Evolutionary conservation across 2,329 filamentous ascomycete species (phyloP).

Genomic region (Xylaria polymorpha): DNA sequence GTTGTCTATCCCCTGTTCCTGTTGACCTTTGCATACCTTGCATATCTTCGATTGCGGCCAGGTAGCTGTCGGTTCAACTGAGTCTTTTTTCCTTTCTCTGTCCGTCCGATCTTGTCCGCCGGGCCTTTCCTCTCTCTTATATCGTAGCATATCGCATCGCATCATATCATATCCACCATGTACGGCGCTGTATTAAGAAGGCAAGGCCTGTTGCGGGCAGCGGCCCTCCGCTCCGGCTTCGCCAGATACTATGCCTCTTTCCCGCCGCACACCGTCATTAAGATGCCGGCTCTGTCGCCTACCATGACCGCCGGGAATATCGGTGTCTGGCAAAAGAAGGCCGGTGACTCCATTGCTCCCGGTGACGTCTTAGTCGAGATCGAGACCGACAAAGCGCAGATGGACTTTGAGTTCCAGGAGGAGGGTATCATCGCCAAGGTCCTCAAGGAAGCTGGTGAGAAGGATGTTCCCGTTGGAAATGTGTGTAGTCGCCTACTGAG

Average conservation of each 20-base stretch:
- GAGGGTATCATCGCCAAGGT: constrained; percentile 96
- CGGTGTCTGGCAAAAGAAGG: constrained; percentile 97
- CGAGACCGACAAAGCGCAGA: constrained; percentile 99
- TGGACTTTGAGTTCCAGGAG: constrained; percentile 99
- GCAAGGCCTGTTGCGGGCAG: constrained; percentile 66
- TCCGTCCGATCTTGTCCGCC: constrained; percentile 40
- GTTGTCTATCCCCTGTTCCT: constrained; percentile 34
- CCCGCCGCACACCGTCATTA: constrained; percentile 93
- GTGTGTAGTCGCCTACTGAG: constrained; percentile 67
- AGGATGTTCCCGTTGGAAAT: constrained; percentile 93
- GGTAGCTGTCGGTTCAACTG: constrained; percentile 27
- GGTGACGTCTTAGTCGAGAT: constrained; percentile 98
- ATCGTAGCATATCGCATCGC: constrained; percentile 27
- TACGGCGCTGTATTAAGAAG: constrained; percentile 72
- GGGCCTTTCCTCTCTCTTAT: constrained; percentile 39
- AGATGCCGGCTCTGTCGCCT: constrained; percentile 97
- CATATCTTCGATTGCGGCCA: constrained; percentile 27
- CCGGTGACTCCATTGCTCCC: constrained; percentile 85
- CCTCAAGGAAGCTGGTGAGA: constrained; percentile 90
- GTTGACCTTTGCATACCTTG: constrained; percentile 22
- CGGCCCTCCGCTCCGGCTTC: constrained; percentile 64
- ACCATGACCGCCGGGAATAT: constrained; percentile 98
- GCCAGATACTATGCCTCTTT: constrained; percentile 82
- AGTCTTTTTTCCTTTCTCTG: constrained; percentile 3
- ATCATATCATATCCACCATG: constrained; percentile 58